phyloP scores from a whole-genome alignment of 805 yeast genomes.

The Teunomyces funiuensis region DNA sequence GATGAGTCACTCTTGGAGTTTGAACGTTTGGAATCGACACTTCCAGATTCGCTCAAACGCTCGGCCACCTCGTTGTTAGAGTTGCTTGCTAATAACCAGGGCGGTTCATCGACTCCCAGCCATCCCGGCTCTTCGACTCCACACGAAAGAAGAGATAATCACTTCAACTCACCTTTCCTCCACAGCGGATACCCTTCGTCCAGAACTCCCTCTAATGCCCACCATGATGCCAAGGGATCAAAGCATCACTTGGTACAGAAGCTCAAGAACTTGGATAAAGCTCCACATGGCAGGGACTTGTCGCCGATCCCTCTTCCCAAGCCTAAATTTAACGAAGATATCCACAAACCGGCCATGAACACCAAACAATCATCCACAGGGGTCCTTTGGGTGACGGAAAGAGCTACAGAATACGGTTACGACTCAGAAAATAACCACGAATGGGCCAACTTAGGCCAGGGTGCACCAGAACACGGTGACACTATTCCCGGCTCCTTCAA shows the following conservation, averaged over 20 bases:
- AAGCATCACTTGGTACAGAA: slow-evolving; percentile 25
- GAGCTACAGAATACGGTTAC: slow-evolving; percentile 58
- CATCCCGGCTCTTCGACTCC: slow-evolving; percentile 5
- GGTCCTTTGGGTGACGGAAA: slow-evolving; percentile 63
- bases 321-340: slow-evolving; percentile 43
- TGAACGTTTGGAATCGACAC: slow-evolving; percentile 42
- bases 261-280: slow-evolving; percentile 19
- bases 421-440: slow-evolving; percentile 34
- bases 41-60: slow-evolving; percentile 39
- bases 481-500: slow-evolving; percentile 56
- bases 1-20: slow-evolving; percentile 34
- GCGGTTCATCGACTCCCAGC: slow-evolving; percentile 2
- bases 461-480: slow-evolving; percentile 65
- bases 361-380: slow-evolving; percentile 61
- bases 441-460: slow-evolving; percentile 66
- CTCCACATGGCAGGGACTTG: slow-evolving; percentile 40
- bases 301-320: slow-evolving; percentile 52
- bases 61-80: slow-evolving; percentile 41
- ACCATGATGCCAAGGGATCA: neutral
- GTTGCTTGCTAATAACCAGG: slow-evolving; percentile 16
- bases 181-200: slow-evolving; percentile 20
- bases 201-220: slow-evolving; percentile 19
- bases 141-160: slow-evolving; percentile 13
- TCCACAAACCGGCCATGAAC: slow-evolving; percentile 58
- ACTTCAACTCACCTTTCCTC: slow-evolving; percentile 12